Conservation (phyloP, 2,329 filamentous ascomycete genomes). For the Fusarium verticillioides region DNA sequence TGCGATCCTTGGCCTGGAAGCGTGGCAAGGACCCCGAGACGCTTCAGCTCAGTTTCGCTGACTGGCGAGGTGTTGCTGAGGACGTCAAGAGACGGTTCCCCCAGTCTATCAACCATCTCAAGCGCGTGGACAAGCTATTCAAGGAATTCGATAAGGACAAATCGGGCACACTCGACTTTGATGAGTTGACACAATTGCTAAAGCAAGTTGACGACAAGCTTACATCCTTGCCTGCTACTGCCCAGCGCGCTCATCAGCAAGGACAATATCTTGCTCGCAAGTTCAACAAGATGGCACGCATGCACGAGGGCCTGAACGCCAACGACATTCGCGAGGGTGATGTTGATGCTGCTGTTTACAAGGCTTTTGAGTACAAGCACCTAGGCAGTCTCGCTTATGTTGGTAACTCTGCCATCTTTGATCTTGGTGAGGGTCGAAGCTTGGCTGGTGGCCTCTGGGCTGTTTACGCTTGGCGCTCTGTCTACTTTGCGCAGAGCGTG, state of each 20-base stretch:
- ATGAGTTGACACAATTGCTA: conserved; percentile 88
- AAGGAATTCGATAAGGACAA: conserved; percentile 92
- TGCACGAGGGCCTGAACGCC: conserved; percentile 76
- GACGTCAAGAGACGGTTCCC: conserved; percentile 91
- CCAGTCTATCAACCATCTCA: conserved; percentile 86
- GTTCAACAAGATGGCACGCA: conserved; percentile 88
- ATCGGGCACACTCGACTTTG: conserved; percentile 92
- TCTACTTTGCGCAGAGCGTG: conserved; percentile 98
- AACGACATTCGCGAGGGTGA: conserved; percentile 92
- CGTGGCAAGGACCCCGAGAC: conserved; percentile 89
- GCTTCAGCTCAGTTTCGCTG: conserved; percentile 84
- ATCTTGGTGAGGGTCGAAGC: conserved; percentile 81
- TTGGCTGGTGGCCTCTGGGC: conserved; percentile 87
- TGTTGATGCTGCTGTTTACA: conserved; percentile 90
- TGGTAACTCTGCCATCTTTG: conserved; percentile 96
- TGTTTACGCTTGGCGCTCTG: conserved; percentile 94
- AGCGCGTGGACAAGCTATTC: conserved; percentile 91
- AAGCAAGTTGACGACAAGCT: conserved; percentile 94
- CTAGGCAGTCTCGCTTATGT: conserved; percentile 93
- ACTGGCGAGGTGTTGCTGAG: conserved; percentile 87
- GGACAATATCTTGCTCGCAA: conserved; percentile 92
- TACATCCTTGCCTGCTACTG: conserved; percentile 92
- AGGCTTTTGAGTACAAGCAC: conserved; percentile 93
- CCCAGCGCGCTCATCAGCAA: conserved; percentile 96
- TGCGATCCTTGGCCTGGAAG: conserved; percentile 91